Evolutionary conservation across 1,139 yeast genomes (phyloP).

Genomic region (Scheffersomyces parashehatae): DNA sequence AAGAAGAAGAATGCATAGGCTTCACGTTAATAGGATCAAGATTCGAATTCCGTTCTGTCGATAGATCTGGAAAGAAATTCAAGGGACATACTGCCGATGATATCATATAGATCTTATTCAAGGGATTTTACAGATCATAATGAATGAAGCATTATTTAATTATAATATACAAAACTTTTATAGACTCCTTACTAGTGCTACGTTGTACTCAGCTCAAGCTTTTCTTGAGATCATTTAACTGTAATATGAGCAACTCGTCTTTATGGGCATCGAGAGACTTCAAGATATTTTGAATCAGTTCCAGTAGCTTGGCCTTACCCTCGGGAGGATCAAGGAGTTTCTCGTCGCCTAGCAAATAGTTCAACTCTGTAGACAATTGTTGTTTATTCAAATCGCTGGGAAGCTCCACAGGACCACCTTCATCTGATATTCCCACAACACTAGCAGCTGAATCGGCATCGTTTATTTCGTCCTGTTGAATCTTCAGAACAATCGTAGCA

Average conservation of each 20-base stretch:
- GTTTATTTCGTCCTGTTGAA: slow-evolving; percentile 15
- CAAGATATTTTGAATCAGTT: slow-evolving; percentile 16
- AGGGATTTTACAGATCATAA: slow-evolving; percentile 13
- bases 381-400: slow-evolving; percentile 11
- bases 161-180: no score
- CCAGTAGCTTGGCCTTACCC: slow-evolving; percentile 7
- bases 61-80: slow-evolving; percentile 83
- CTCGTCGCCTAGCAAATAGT: slow-evolving; percentile 12
- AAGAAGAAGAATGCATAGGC: slow-evolving; percentile 37
- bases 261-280: slow-evolving; percentile 14
- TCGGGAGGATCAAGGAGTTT: slow-evolving; percentile 1
- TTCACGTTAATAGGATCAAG: slow-evolving; percentile 81
- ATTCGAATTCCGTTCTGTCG: slow-evolving; percentile 73
- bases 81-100: slow-evolving; percentile 75
- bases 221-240: slow-evolving; percentile 22
- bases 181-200: no score
- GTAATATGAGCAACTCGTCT: slow-evolving; percentile 26
- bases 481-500: slow-evolving; percentile 22
- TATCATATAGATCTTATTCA: slow-evolving; percentile 27
- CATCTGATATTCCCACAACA: slow-evolving; percentile 17
- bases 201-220: slow-evolving; percentile 2
- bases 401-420: slow-evolving; percentile 9
- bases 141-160: not conserved
- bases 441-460: slow-evolving; percentile 25
- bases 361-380: slow-evolving; percentile 19